Base-by-base conservation (phyloP, 257 asterid species). In the Gynochthodes officinalis region DNA sequence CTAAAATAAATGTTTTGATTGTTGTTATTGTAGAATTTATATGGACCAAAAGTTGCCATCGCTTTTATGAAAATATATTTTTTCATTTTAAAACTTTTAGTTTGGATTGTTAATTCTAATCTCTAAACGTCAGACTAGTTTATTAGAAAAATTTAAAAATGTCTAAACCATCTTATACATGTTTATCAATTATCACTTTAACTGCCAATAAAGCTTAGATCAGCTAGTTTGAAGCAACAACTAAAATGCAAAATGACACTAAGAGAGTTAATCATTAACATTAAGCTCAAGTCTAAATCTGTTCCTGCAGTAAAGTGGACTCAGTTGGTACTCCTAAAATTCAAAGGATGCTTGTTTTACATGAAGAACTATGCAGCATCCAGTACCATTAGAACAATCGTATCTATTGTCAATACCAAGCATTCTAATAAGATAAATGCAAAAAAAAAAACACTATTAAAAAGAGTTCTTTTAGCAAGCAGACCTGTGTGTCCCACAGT, bases 401-500 rank as follows among this genome's bases (percentile, higher is more conserved):
- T n/a, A 25, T 46, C 13, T 8, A 4, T 73, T 39, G 25, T 58
- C 48, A 10, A 21, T 63, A 73, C 25, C 33, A 28, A 32, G 43
- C 25, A 61, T 60, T 61, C 33, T 72, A 50, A 23, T 50, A 6
- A 50, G 67, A 50, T 16, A 3, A n/a, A n/a, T n/a, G n/a, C n/a
- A n/a, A n/a, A n/a, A n/a, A n/a, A n/a, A n/a, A n/a, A n/a, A n/a
- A n/a, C 13, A 13, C 18, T 5, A 50, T 52, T 42, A 21, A 11
- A 48, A 4, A 63, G 39, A 42, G 4, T 19, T 27, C 32, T 13
- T 12, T 9, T 3, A 37, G 33, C 64, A 48, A 33, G 49, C 61
- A 27, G 28, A 95, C 99, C 99, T 73, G 94, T 92, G 87, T 95
- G 96, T 53, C 99, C 99, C 30, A 81, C 73, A 73, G 98, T 95